Evolutionary conservation across 495 filamentous ascomycete genomes (phyloP), one percentile per base, ranked within the genome.

Genomic region (Clavariopsis aquatica): DNA sequence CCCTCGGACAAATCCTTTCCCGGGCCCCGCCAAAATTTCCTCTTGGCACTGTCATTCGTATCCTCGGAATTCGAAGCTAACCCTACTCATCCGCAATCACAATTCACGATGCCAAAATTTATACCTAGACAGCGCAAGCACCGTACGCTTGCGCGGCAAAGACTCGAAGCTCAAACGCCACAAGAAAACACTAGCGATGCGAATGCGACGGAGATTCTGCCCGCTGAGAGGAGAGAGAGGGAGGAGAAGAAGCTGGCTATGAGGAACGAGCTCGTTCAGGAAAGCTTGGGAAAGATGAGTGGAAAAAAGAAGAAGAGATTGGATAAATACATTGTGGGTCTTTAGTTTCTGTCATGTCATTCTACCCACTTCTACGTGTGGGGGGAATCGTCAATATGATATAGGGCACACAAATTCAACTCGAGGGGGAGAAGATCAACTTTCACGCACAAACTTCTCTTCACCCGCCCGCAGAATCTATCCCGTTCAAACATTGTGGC

Each of bases 281-380:
- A 61, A 36, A 46, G 82, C 58, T 82, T 89, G 53, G 76, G 81
- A n/a, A 90, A 89, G 72, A 85, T 96, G 64, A 93, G 88, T 31
- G 81, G 84, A 41, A 96, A 98, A 80, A 99, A 99, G 78, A 84
- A 91, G 57, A 98, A 97, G 78, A 82, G 94, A 41, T 78, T 99
- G 34, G 92, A 97, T 62, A 97, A 97, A 72, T 99, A 99, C 72
- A 96, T 99, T 80, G 86, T 87, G 73, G 17, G 81, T 75, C 41
- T 26, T 38, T 22, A 19, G 34, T 58, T 41, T 36, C 24, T 31
- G 3, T 38, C 31, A 47, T 6, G 31, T 54, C 15, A 28, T 8
- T 19, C 17, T n/a, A 29, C 2, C 1, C 9, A 20, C 41, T 49
- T 52, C 43, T 47, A 58, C 20, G n/a, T n/a, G n/a, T n/a, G n/a